These are phyloP conservation scores for Talaromyces sp. DNA, from an alignment of 2,329 filamentous ascomycete species.

Conservation along the genomic window DNA sequence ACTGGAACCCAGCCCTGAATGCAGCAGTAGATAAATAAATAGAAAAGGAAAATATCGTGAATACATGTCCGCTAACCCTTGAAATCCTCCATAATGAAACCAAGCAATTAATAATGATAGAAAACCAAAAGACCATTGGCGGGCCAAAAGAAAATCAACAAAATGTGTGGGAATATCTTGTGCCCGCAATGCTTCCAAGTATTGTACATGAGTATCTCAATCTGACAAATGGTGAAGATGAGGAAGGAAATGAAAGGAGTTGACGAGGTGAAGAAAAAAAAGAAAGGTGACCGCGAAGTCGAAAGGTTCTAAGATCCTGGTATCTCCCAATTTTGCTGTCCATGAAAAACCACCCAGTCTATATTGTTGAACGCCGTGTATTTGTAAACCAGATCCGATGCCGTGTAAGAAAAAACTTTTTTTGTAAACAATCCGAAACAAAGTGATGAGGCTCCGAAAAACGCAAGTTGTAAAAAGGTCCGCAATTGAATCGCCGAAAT, in stretches of 20 bases:
- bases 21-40: conserved; percentile 1
- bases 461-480: conserved; percentile 10
- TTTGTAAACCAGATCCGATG: conserved; percentile 8
- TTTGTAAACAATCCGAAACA: conserved; percentile 5
- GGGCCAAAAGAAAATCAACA: neutral
- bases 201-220: conserved; percentile 25
- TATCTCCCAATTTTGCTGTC: conserved; percentile 31
- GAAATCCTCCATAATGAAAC: conserved; percentile 17
- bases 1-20: conserved; percentile 9
- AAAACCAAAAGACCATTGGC: neutral
- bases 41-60: conserved; percentile 13
- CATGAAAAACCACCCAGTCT: conserved; percentile 31
- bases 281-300: conserved; percentile 35
- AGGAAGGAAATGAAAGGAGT: conserved; percentile 16
- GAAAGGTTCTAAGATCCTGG: conserved; percentile 36
- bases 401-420: conserved; percentile 18
- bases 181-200: conserved; percentile 14
- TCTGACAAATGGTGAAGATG: conserved; percentile 11
- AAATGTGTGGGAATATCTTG: neutral
- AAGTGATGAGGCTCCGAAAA: conserved; percentile 12
- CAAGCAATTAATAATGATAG: conserved; percentile 7
- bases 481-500: neutral
- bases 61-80: conserved; percentile 12
- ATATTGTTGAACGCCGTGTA: conserved; percentile 34
- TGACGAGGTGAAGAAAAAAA: neutral